Percentiles rank a stretch among this genome's conserved stretches.
phyloP scores from a whole-genome alignment of 2,329 filamentous ascomycete species.

The Blastomyces emzantsi region DNA sequence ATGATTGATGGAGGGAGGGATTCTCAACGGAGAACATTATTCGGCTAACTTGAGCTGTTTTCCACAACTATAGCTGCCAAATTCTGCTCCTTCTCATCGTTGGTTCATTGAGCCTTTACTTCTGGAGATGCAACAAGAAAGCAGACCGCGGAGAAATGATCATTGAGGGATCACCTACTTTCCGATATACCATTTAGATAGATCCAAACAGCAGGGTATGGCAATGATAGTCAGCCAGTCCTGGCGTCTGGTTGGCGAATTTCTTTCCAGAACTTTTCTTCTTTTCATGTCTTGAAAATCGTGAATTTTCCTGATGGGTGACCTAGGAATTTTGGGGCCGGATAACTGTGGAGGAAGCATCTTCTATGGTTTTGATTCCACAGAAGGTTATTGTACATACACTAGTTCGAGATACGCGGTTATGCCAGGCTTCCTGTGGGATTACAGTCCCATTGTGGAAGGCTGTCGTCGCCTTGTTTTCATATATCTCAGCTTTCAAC shows the following conservation, averaged over 20 bases:
- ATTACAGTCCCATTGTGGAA: neutral
- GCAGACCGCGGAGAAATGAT: conserved; percentile 28
- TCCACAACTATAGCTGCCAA: conserved; percentile 24
- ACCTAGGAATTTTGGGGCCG: neutral
- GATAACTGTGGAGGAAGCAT: neutral
- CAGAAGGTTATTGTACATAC: neutral
- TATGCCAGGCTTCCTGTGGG: neutral
- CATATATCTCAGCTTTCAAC: neutral
- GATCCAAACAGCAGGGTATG: neutral
- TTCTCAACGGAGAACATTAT: neutral
- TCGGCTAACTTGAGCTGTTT: conserved; percentile 37
- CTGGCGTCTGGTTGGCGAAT: neutral
- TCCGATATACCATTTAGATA: conserved; percentile 29
- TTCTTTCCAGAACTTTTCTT: neutral
- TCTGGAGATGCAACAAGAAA: conserved; percentile 27
- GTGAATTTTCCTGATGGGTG: neutral
- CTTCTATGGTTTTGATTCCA: neutral
- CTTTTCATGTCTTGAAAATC: neutral
- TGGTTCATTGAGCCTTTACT: conserved; percentile 23
- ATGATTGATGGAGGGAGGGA: neutral
- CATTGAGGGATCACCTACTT: conserved; percentile 29
- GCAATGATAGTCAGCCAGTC: neutral
- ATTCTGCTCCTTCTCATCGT: conserved; percentile 28
- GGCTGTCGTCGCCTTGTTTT: neutral
- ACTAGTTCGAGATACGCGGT: neutral